Base-by-base conservation (phyloP, 2,329 filamentous ascomycete species). In the Gnomoniopsis sp. region DNA sequence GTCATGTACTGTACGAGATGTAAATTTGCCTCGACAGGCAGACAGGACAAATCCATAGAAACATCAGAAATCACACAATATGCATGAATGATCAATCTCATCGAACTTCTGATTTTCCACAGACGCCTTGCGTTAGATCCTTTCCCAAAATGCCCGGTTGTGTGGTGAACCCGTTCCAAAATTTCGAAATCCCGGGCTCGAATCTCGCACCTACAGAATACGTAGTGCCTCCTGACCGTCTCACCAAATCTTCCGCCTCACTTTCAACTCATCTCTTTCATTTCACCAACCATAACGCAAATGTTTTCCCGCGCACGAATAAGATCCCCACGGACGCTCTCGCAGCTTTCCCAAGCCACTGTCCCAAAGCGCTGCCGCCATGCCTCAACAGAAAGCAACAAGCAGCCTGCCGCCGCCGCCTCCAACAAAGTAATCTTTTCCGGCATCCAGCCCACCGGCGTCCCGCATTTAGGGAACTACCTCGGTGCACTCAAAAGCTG, bases 401-500 rank as follows among this genome's bases (percentile, higher is more conserved):
- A 63, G 14, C 17, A 41, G 17, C 36, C 2, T 3, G 23, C 48
- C n/a, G 34, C 36, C 12, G 36, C 36, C 36, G 36, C 3, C 12
- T 19, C 41, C 8, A 44, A 36, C 34, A 68, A 79, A 57, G 79
- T 88, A 60, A 85, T 98, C 68, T 97, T 99, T 78, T 98, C 95
- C 3, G 95, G 93, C 55, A 99, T 99, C 66, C 95, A 99, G 73
- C 95, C 95, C 19, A 99, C 95, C 0, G 95, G 93, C 38, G 82
- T 96, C 23, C 95, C 95, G 15, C 95, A 99, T 72, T 77, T 99
- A 33, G 95, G 95, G 57, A 99, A 99, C 75, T 99, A 97, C 73
- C 82, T 96, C 12, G 95, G 95, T 26, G 95, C 95, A 17, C 77
- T 99, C 57, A 84, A 86, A 53, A 86, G 91, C 79, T 99, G 95